These are phyloP conservation scores for Xylaria scruposa DNA, from an alignment of 495 filamentous ascomycete genomes.

Conservation along the genomic window DNA sequence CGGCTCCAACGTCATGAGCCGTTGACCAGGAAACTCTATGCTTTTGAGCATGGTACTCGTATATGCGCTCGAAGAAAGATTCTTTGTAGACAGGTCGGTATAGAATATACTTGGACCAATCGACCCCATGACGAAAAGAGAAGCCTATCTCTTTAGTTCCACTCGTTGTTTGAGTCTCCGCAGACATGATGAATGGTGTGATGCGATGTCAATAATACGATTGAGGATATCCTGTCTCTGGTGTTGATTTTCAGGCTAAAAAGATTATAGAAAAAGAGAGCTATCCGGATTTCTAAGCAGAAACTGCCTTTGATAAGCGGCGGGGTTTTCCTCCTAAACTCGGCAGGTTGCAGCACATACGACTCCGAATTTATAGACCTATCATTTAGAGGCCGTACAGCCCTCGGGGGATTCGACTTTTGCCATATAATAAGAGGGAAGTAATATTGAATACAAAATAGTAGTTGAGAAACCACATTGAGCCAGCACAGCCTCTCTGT, in stretches of 20 bases:
- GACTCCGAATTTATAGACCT: too few species aligned
- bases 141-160: background rate
- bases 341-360: too few species aligned
- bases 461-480: too few species aligned
- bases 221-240: background rate
- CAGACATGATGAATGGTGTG: background rate
- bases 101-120: background rate
- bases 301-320: too few species aligned
- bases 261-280: too few species aligned
- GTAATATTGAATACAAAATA: too few species aligned
- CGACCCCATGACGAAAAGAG: background rate
- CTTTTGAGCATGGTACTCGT: conserved; percentile 3
- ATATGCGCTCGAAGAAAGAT: conserved; percentile 14
- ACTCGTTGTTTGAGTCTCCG: background rate
- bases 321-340: too few species aligned
- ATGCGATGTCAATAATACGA: background rate
- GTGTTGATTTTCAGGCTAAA: background rate
- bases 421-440: too few species aligned
- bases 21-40: background rate
- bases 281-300: too few species aligned
- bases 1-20: conserved; percentile 33
- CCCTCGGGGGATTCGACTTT: too few species aligned
- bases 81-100: background rate
- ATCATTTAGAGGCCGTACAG: too few species aligned
- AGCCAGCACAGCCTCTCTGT: background rate